Conservation (phyloP, 2,329 filamentous ascomycete genomes). For the Dryadomyces sulphureus region DNA sequence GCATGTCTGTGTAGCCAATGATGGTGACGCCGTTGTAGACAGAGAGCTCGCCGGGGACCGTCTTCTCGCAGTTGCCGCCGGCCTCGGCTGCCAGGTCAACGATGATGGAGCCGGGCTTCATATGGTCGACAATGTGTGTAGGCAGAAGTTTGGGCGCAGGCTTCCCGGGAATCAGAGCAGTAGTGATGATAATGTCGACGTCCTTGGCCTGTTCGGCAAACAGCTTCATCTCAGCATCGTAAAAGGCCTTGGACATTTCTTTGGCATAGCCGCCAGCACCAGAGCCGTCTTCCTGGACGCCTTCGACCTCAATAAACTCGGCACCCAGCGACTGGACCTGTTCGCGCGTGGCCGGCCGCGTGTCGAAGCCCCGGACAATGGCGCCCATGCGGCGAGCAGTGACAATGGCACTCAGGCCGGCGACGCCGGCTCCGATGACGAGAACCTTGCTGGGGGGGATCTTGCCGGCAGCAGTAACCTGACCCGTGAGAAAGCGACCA, state of each 20-base stretch:
- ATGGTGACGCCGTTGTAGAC: slow-evolving; percentile 68
- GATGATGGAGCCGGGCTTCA: slow-evolving; percentile 81
- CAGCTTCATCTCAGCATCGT: slow-evolving; percentile 83
- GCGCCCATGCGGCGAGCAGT: slow-evolving; percentile 76
- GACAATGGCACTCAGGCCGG: slow-evolving; percentile 75
- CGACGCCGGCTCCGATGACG: slow-evolving; percentile 81
- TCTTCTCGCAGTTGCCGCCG: slow-evolving; percentile 77
- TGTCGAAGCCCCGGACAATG: slow-evolving; percentile 82
- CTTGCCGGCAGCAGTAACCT: slow-evolving; percentile 80
- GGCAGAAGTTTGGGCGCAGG: slow-evolving; percentile 76
- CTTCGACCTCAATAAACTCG: slow-evolving; percentile 75
- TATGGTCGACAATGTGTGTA: slow-evolving; percentile 62
- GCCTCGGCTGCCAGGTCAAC: slow-evolving; percentile 81
- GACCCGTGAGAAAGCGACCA: slow-evolving; percentile 74
- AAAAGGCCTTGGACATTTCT: slow-evolving; percentile 88
- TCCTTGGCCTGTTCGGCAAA: slow-evolving; percentile 79
- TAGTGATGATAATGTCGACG: slow-evolving; percentile 86
- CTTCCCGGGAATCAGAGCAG: slow-evolving; percentile 75
- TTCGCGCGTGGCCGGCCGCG: slow-evolving; percentile 72
- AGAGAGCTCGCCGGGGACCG: slow-evolving; percentile 54
- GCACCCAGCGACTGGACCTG: slow-evolving; percentile 84
- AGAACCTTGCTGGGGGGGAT: slow-evolving; percentile 84
- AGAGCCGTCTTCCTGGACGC: slow-evolving; percentile 65
- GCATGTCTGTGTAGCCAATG: slow-evolving; percentile 80
- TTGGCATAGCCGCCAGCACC: slow-evolving; percentile 82